These are phyloP conservation scores for Talaromyces sp. DNA, from an alignment of 2,329 filamentous ascomycete species.

Conservation along the genomic window DNA sequence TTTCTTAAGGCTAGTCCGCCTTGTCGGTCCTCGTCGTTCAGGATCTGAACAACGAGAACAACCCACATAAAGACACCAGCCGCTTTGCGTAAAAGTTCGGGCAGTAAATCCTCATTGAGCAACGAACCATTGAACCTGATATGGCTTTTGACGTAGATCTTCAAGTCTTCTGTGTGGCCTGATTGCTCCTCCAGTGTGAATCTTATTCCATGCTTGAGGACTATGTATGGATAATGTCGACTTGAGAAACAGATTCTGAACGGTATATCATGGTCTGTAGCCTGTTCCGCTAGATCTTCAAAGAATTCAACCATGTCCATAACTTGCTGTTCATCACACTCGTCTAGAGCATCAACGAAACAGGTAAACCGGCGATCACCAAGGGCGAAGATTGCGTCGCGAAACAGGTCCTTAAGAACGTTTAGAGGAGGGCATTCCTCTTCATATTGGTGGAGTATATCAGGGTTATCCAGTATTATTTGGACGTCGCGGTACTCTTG, in stretches of 20 bases:
- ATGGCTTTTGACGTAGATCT: neutral
- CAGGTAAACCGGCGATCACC: slow-evolving; percentile 25
- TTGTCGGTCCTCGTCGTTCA: slow-evolving; percentile 38
- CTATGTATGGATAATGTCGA: slow-evolving; percentile 45
- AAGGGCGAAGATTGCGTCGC: slow-evolving; percentile 18
- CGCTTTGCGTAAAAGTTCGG: slow-evolving; percentile 38
- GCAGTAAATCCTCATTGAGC: slow-evolving; percentile 27
- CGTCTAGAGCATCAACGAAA: slow-evolving; percentile 49
- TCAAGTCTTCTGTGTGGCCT: slow-evolving; percentile 30
- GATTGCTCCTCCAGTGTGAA: slow-evolving; percentile 40
- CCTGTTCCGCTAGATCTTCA: slow-evolving; percentile 29
- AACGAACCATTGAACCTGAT: neutral
- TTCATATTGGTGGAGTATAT: slow-evolving; percentile 22
- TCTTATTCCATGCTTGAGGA: slow-evolving; percentile 27
- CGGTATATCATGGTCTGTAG: slow-evolving; percentile 10
- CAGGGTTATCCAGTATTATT: neutral
- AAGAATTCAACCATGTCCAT: slow-evolving; percentile 39
- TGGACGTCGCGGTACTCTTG: slow-evolving; percentile 23
- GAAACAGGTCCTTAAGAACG: slow-evolving; percentile 23
- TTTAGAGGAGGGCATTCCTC: slow-evolving; percentile 26
- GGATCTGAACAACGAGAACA: slow-evolving; percentile 41
- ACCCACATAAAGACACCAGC: slow-evolving; percentile 47
- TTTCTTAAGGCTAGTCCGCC: slow-evolving; percentile 29
- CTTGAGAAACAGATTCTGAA: slow-evolving; percentile 42
- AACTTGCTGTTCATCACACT: slow-evolving; percentile 41